These are phyloP conservation scores for Zangia roseola DNA, from an alignment of 768 basidiomycete species.

Conservation along the genomic window DNA sequence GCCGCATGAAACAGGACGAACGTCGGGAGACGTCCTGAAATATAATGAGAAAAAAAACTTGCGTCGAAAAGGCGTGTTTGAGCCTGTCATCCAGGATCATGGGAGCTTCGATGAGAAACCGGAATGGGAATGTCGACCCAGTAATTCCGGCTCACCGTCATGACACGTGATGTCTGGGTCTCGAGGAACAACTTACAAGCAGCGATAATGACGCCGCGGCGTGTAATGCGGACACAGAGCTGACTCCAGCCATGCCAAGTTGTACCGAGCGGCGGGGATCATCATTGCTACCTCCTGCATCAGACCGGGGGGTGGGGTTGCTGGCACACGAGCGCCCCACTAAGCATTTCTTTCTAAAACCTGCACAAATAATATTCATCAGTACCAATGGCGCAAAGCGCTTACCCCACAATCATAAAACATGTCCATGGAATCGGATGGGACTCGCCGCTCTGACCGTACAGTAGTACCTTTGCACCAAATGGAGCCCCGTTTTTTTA, in stretches of 20 bases:
- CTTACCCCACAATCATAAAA: slow-evolving; percentile 25
- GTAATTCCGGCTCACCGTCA: slow-evolving; percentile 5
- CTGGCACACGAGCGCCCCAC: background rate
- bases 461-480: background rate
- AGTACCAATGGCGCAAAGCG: slow-evolving; percentile 19
- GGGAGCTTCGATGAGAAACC: slow-evolving; percentile 3
- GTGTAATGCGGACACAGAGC: background rate
- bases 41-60: background rate
- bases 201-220: background rate
- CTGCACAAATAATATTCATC: background rate
- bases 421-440: slow-evolving; percentile 1
- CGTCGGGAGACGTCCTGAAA: slow-evolving; percentile 1
- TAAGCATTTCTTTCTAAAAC: background rate
- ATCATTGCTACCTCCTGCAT: background rate
- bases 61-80: background rate
- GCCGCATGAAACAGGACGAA: background rate
- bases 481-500: slow-evolving; percentile 5
- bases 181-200: background rate
- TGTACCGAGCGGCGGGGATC: background rate
- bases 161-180: background rate
- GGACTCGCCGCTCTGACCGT: background rate
- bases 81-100: background rate
- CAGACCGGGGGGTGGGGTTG: background rate
- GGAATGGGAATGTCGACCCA: background rate
- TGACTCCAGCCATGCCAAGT: background rate